Base-by-base conservation (phyloP, 352 stramenopile species). In the Pythium oligandrum region DNA sequence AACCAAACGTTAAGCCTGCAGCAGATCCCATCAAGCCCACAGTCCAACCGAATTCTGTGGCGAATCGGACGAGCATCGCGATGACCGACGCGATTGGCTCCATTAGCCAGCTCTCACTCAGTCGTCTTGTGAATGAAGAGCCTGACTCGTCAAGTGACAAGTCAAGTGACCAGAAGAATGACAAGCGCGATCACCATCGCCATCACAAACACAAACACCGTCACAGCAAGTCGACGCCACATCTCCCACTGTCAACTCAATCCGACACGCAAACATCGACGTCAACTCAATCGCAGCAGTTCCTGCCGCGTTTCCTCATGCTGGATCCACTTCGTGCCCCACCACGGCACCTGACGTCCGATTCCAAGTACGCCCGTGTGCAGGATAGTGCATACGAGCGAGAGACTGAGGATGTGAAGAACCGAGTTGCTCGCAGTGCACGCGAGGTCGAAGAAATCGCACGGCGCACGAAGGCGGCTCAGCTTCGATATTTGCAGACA, bases 271-370 rank as follows among this genome's bases (percentile, higher is more conserved):
- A 26, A 26, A 26, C 17, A 26, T 26, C 17, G 17, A 26, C 4
- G 3, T 44, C 6, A 35, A 54, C 3, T 35, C 10, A 47, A 11
- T 8, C 17, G 9, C 45, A 34, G 4, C 70, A 74, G 26, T 64
- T 84, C 10, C 50, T 87, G 37, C 76, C 76, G 0, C 73, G 73
- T 1, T 87, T 87, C 51, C 51, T 87, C 45, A 59, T 75, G 11
- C 61, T 55, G 26, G 66, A 80, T 46, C 40, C 55, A 54, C 46
- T 50, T 39, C 32, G 40, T 63, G 5, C 63, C 34, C 42, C 59
- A 9, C 46, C 53, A 1, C 46, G 46, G 33, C 33, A 39, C 1
- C 26, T 61, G 37, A 57, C 17, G 17, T 26, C 17, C 17, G 17
- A 26, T 26, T 26, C 17, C 17, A 26, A 55, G 40, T 49, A 62